phyloP scores from a whole-genome alignment of 2,329 filamentous ascomycete genomes.

The Conoideocrella luteorostrata region DNA sequence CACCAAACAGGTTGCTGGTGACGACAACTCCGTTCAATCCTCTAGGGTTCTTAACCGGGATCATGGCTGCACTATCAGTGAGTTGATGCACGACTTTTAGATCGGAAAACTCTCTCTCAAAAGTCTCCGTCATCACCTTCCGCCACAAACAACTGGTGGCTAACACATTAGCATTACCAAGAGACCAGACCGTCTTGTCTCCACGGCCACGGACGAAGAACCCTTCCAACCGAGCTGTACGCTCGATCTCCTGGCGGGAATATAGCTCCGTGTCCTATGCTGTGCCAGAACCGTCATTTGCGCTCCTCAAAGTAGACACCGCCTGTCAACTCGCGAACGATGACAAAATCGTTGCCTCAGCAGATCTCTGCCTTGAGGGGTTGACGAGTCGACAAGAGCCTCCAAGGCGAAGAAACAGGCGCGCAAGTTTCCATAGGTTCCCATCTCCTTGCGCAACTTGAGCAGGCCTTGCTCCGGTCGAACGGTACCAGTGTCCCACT shows the following conservation, averaged over 20 bases:
- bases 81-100: slow-evolving; percentile 80
- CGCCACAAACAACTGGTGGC: slow-evolving; percentile 86
- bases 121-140: slow-evolving; percentile 77
- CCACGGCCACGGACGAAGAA: slow-evolving; percentile 71
- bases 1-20: slow-evolving; percentile 83
- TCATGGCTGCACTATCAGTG: slow-evolving; percentile 91
- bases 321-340: slow-evolving; percentile 85
- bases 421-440: slow-evolving; percentile 89
- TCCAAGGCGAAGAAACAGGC: slow-evolving; percentile 95
- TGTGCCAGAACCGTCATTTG: slow-evolving; percentile 37
- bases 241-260: slow-evolving; percentile 77
- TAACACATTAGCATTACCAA: slow-evolving; percentile 96
- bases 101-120: slow-evolving; percentile 83
- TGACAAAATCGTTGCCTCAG: slow-evolving; percentile 82
- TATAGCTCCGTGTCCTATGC: slow-evolving; percentile 86
- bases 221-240: slow-evolving; percentile 74
- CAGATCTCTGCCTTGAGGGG: slow-evolving; percentile 83
- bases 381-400: slow-evolving; percentile 72
- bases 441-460: slow-evolving; percentile 84
- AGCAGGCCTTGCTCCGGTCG: slow-evolving; percentile 92
- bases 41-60: slow-evolving; percentile 93
- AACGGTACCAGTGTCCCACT: slow-evolving; percentile 88
- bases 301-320: slow-evolving; percentile 95
- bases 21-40: slow-evolving; percentile 86
- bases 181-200: slow-evolving; percentile 62